Evolutionary conservation across 306 rosid genomes (phyloP), one percentile per base, ranked within the genome.

Genomic region (Dryas alaskensis): DNA sequence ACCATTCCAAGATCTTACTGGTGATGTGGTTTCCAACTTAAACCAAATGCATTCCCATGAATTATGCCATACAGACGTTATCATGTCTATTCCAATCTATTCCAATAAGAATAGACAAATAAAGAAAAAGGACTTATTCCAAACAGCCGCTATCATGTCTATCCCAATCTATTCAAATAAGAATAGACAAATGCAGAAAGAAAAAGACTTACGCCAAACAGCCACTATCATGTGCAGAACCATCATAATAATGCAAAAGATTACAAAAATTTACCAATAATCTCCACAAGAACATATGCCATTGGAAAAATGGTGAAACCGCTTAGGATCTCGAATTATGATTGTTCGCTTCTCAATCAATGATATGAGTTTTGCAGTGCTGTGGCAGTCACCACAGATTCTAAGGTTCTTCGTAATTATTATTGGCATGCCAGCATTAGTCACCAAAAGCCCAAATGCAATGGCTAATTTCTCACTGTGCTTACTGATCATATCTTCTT

Each of bases 401-500:
- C 93, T 84, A 44, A 89, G 88, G 80, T 89, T 92, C 82, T 88
- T 89, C 62, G 81, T 81, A 73, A 89, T 86, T 49, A 88, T 78
- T 14, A 85, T 22, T 0, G 90, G 92, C 76, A 51, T 60, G 60
- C 81, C 79, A 69, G 72, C 59, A 31, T 54, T 60, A 48, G 77
- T 69, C 72, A 86, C 90, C 87, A 85, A 75, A 81, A 92, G 88
- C 69, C 90, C 98, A 64, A 85, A 92, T 37, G 96, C 96, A 69
- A 89, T 84, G 52, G 97, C 96, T 79, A 89, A 81, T 86, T 92
- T 92, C 81, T 89, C 93, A 78, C 93, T 88, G 53, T 92, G 96
- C 78, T 86, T 83, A 75, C 78, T 84, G 68, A 92, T 62, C 96
- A 88, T 85, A 75, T 83, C 85, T 75, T 66, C 81, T 83, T 88